Base-by-base conservation (phyloP, 2,329 filamentous ascomycete genomes). In the Didymella segeticola region DNA sequence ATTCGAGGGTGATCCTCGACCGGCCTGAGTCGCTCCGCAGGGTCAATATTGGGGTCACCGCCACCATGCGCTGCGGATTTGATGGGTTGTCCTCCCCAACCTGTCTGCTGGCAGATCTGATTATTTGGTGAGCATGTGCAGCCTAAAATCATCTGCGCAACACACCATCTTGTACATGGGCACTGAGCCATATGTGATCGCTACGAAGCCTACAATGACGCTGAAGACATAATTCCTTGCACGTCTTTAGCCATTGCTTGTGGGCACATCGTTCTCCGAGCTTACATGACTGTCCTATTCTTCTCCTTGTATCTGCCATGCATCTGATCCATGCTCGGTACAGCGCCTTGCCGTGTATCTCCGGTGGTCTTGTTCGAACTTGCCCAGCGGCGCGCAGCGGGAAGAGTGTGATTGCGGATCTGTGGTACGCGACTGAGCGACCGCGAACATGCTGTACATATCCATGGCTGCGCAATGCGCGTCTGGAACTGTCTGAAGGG, bases 51-150 rank as follows among this genome's bases (percentile, higher is more conserved):
- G 53, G 82, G 77, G 58, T 69, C 64, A 48, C 79, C 80, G 50
- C 79, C 81, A 50, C 78, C 80, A 78, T 91, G 88, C 38, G 85
- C 85, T 17, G 88, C 84, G 12, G 91, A 91, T 71, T 92, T 91
- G 60, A 97, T 85, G 26, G 93, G 93, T 73, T 96, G 91, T 33
- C 93, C 93, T 66, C 91, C 91, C 91, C 91, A 98, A 67, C 93
- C 90, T 11, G 89, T 93, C 14, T 89, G 90, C 78, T 89, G 86
- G 78, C 90, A 93, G 70, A 93, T 92, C 86, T 90, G 61, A 41
- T 2, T 6, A 4, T 2, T 0, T 6, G 2, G 5, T 53, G 15
- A 42, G 38, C 11, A 10, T 2, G 8, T n/a, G 36, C 23, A n/a
- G 8, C 4, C 3, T 11, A 14, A 0, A 14, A 15, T 10, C 4